Evolutionary conservation across 163 green algal genomes (phyloP), one percentile per base, ranked within the genome.

Genomic region (Scenedesmus sp.): DNA sequence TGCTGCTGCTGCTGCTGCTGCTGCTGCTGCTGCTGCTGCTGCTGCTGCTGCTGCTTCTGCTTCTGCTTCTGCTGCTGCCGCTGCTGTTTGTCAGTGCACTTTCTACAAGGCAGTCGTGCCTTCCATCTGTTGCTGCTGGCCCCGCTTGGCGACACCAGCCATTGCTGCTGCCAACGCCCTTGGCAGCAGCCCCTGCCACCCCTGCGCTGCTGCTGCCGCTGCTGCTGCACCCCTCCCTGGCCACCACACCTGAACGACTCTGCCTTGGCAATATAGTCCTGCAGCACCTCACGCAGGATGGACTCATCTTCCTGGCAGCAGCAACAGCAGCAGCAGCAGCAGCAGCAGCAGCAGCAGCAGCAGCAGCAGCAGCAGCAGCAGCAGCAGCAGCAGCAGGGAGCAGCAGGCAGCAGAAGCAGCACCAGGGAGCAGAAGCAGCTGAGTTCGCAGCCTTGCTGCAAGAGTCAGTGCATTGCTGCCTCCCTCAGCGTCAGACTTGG

Each of bases 281-380:
- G 30, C 37, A 92, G 81, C 68, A 89, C 88, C 46, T 92, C 88
- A 2, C n/a, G 65, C 88, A 92, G 79, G 5, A 91, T 91, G 49
- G 85, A 72, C 26, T 89, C 85, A 24, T 83, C 79, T 40, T 65
- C 72, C 65, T 76, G 24, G 65, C 65, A 76, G 65, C 65, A 40
- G 65, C 30, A 76, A 30, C 65, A 76, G 65, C 65, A 76, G 30
- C 65, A 76, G 65, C 30, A 76, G 65, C 30, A 76, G 61, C 24
- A 35, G 59, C 59, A 35, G 59, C 59, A 72, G 59, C 59, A 72
- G 53, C 53, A 72, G 59, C 59, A 72, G 49, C 49, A 56, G 49
- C 49, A 56, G 49, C 49, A 56, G 49, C 49, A 56, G 49, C 49
- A 56, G 49, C 49, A 56, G 49, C 49, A 56, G 49, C 49, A 56